Evolutionary conservation across 2,329 filamentous ascomycete genomes (phyloP).

Genomic region (Raffaelea deltoideospora): DNA sequence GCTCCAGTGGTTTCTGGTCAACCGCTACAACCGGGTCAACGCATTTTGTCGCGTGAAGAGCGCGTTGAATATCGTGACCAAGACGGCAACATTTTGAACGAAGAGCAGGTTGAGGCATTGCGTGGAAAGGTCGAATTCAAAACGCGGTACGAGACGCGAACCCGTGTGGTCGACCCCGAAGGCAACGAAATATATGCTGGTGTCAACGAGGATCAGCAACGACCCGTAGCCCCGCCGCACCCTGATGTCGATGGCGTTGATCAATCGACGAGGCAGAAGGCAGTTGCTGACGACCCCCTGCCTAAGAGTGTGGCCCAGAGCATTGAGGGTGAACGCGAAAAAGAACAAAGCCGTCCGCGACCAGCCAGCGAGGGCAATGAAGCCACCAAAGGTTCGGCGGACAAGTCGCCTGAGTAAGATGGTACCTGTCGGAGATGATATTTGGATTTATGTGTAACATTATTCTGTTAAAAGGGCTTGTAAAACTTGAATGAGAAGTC

Average conservation of each 20-base stretch:
- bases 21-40: constrained; percentile 18
- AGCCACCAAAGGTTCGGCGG: constrained; percentile 18
- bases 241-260: constrained; percentile 47
- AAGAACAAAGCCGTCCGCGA: constrained; percentile 39
- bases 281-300: constrained; percentile 20
- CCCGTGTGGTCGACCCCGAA: constrained; percentile 61
- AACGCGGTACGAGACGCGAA: constrained; percentile 91
- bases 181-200: constrained; percentile 52
- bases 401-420: neutral
- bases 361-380: constrained; percentile 49
- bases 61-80: constrained; percentile 90
- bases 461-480: too few relatives aligned
- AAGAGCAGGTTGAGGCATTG: constrained; percentile 68
- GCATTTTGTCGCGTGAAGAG: constrained; percentile 50
- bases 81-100: constrained; percentile 73
- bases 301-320: constrained; percentile 30
- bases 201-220: constrained; percentile 12
- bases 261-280: constrained; percentile 33
- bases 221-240: constrained; percentile 39
- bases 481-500: too few relatives aligned
- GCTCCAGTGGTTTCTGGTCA: neutral
- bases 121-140: constrained; percentile 91
- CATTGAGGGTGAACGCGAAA: constrained; percentile 43
- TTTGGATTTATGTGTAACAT: too few relatives aligned
- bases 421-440: too few relatives aligned